Evolutionary conservation across 163 green algal species (phyloP).

Genomic region (Smithsoniella earleae): DNA sequence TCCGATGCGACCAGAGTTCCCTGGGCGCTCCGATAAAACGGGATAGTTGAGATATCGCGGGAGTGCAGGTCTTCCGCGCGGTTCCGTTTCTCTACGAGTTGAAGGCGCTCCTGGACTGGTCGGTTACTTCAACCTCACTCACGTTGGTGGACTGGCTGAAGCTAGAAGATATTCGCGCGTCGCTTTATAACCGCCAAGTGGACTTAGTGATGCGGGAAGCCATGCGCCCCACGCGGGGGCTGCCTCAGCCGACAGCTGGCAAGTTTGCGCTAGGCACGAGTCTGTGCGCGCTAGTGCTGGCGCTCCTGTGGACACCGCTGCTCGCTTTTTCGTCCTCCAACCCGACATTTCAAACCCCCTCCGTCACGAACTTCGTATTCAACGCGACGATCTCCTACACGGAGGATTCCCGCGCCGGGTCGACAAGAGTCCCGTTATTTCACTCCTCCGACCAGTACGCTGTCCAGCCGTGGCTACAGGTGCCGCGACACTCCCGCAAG

Average conservation of each 20-base stretch:
- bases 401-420: too few relatives aligned
- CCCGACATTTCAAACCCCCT: constrained; percentile 61
- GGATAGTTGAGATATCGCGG: too few relatives aligned
- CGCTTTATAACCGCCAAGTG: constrained; percentile 62
- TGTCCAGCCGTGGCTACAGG: background rate
- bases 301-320: constrained; percentile 77
- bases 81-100: constrained; percentile 82
- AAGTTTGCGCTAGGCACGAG: constrained; percentile 61
- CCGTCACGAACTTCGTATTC: constrained; percentile 40
- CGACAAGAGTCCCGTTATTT: constrained; percentile 38
- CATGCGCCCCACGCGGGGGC: constrained; percentile 34
- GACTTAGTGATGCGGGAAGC: constrained; percentile 34
- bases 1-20: too few relatives aligned
- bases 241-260: constrained; percentile 51
- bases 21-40: too few relatives aligned
- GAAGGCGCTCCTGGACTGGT: constrained; percentile 69
- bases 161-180: constrained; percentile 76
- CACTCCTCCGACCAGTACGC: background rate
- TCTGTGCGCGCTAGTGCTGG: constrained; percentile 59
- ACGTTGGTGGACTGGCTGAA: constrained; percentile 68
- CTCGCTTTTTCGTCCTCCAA: constrained; percentile 67
- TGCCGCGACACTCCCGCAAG: too few relatives aligned
- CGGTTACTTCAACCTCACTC: constrained; percentile 62
- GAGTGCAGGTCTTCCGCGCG: constrained; percentile 42
- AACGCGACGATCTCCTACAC: constrained; percentile 47